A percentile compares a stretch with the other conserved stretches of the same genome.
Conservation (phyloP, 2,329 filamentous ascomycete species). For the Biscogniauxia sp. region DNA sequence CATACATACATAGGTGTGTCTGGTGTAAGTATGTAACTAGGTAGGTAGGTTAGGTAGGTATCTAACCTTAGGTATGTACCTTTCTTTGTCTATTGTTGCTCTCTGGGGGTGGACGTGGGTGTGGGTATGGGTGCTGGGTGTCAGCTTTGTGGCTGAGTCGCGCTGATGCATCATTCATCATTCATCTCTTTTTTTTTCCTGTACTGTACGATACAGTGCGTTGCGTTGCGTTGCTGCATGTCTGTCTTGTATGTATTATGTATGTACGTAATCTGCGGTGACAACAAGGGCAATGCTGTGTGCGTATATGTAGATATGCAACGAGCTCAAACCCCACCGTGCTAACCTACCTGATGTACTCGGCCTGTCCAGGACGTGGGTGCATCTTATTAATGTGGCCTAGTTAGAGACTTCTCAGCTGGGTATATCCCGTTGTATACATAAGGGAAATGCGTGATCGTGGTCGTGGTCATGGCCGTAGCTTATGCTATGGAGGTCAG, state of each 20-base stretch:
- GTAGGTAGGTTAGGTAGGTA: neutral
- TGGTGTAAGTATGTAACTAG: too few relatives aligned
- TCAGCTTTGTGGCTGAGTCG: neutral
- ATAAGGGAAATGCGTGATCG: neutral
- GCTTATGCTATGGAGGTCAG: too few relatives aligned
- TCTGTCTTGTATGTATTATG: constrained; percentile 1
- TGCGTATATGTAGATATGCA: constrained; percentile 1
- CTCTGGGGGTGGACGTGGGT: neutral
- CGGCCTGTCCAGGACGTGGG: neutral
- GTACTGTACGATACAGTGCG: constrained; percentile 6
- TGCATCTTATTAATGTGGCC: neutral
- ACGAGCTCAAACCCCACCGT: neutral
- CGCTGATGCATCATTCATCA: neutral
- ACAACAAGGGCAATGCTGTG: neutral
- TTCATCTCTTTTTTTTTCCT: neutral
- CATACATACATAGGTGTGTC: too few relatives aligned
- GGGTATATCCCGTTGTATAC: neutral
- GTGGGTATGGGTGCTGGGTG: neutral
- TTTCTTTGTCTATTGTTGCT: neutral
- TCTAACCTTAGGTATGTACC: neutral
- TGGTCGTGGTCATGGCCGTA: too few relatives aligned
- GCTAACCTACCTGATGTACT: neutral
- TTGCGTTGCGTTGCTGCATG: neutral
- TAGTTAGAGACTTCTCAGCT: neutral
- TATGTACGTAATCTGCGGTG: constrained; percentile 1